These are phyloP conservation scores for Claviceps quebecensis DNA, from an alignment of 2,329 filamentous ascomycete genomes.

Conservation along the genomic window DNA sequence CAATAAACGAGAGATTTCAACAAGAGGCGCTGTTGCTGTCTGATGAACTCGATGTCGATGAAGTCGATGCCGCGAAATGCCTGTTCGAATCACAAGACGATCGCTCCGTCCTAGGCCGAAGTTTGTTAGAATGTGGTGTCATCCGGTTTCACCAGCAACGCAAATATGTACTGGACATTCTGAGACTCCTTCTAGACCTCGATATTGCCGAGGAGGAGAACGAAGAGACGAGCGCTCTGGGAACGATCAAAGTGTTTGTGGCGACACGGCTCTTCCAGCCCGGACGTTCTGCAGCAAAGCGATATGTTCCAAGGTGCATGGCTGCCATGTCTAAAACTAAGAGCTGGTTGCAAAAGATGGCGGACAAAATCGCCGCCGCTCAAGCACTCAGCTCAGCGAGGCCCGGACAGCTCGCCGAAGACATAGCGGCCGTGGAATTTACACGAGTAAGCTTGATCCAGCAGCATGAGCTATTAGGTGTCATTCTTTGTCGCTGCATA, in stretches of 20 bases:
- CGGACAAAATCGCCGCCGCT: slow-evolving; percentile 62
- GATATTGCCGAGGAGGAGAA: slow-evolving; percentile 41
- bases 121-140: slow-evolving; percentile 63
- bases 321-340: slow-evolving; percentile 64
- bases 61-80: slow-evolving; percentile 66
- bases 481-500: slow-evolving; percentile 67
- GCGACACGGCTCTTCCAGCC: slow-evolving; percentile 19
- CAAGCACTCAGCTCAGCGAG: slow-evolving; percentile 57
- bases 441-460: slow-evolving; percentile 67
- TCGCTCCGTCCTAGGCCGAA: slow-evolving; percentile 52
- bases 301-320: slow-evolving; percentile 63
- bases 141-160: slow-evolving; percentile 81
- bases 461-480: slow-evolving; percentile 77
- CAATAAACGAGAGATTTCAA: slow-evolving; percentile 76
- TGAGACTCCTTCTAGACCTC: slow-evolving; percentile 65
- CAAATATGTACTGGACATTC: slow-evolving; percentile 67
- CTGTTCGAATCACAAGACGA: slow-evolving; percentile 63
- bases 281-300: slow-evolving; percentile 30
- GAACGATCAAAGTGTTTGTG: slow-evolving; percentile 22
- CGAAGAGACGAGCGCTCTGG: slow-evolving; percentile 20
- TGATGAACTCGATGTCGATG: slow-evolving; percentile 81
- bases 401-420: slow-evolving; percentile 38
- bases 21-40: slow-evolving; percentile 69
- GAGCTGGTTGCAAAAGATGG: slow-evolving; percentile 58
- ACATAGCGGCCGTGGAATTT: slow-evolving; percentile 65